These are phyloP conservation scores for Entoloma clypeatum DNA, from an alignment of 1,284 basidiomycete genomes.

Conservation along the genomic window DNA sequence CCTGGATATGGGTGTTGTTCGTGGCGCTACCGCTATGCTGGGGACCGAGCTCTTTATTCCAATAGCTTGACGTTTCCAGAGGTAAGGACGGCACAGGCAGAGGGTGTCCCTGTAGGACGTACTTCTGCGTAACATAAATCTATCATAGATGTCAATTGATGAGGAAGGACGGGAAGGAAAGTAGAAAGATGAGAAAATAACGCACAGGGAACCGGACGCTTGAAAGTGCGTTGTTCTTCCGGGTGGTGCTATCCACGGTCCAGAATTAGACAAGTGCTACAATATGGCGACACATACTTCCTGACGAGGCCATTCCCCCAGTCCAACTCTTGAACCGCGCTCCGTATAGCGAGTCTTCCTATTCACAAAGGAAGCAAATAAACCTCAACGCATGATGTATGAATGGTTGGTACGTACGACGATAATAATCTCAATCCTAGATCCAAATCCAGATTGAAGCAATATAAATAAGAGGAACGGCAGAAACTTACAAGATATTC, in stretches of 20 bases:
- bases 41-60: slow-evolving; percentile 54
- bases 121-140: slow-evolving; percentile 66
- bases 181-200: slow-evolving; percentile 2
- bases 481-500: slow-evolving; percentile 44
- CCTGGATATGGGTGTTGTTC: slow-evolving; percentile 54
- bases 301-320: slow-evolving; percentile 55
- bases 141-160: slow-evolving; percentile 22
- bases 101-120: slow-evolving; percentile 15
- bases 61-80: slow-evolving; percentile 39
- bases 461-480: not conserved
- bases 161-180: not conserved
- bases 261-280: not conserved
- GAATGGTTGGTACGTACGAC: slow-evolving; percentile 36
- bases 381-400: not conserved
- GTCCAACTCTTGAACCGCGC: slow-evolving; percentile 71
- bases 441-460: not conserved
- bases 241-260: slow-evolving; percentile 43
- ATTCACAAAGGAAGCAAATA: not conserved
- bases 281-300: slow-evolving; percentile 42
- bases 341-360: slow-evolving; percentile 52
- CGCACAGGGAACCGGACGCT: slow-evolving; percentile 55
- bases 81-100: not conserved
- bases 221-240: slow-evolving; percentile 51
- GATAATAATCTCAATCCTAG: slow-evolving; percentile 50
- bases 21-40: slow-evolving; percentile 38